Percentiles rank a stretch among this genome's conserved stretches.
phyloP scores from a whole-genome alignment of 192 early-diverging fungal genomes.

The Dimargaris cristalligena region DNA sequence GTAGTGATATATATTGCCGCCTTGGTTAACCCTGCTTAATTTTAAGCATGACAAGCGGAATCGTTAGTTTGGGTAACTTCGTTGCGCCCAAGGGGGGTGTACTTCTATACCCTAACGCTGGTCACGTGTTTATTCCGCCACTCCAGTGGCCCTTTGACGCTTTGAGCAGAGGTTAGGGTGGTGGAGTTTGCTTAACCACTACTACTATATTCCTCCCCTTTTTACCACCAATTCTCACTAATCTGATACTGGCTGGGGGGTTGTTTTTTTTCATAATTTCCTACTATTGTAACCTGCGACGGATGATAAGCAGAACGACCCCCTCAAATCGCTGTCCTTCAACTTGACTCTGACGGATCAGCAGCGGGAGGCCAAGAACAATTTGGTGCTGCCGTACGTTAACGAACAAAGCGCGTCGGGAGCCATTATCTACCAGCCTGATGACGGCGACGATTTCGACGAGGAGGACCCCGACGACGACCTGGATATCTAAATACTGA shows the following conservation, averaged over 20 bases:
- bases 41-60: too few species aligned
- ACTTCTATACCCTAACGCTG: too few species aligned
- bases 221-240: too few species aligned
- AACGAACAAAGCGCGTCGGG: slow-evolving; percentile 35
- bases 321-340: slow-evolving; percentile 67
- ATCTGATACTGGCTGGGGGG: too few species aligned
- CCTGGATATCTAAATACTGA: slow-evolving; percentile 53
- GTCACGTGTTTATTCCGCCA: too few species aligned
- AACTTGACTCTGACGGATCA: slow-evolving; percentile 69
- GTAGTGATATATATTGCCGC: too few species aligned
- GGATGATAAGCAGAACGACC: slow-evolving; percentile 26
- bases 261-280: neutral
- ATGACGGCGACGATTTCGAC: slow-evolving; percentile 79
- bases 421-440: slow-evolving; percentile 67
- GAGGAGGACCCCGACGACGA: slow-evolving; percentile 85
- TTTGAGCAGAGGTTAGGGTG: neutral
- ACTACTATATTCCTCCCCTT: too few species aligned
- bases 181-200: too few species aligned
- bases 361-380: slow-evolving; percentile 54
- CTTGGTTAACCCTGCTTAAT: too few species aligned
- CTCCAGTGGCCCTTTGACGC: neutral
- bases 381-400: slow-evolving; percentile 63
- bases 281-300: neutral
- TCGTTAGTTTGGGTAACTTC: too few species aligned
- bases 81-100: too few species aligned